Evolutionary conservation across 1,139 yeast species (phyloP).

Genomic region (Nakaseomyces glabratus): DNA sequence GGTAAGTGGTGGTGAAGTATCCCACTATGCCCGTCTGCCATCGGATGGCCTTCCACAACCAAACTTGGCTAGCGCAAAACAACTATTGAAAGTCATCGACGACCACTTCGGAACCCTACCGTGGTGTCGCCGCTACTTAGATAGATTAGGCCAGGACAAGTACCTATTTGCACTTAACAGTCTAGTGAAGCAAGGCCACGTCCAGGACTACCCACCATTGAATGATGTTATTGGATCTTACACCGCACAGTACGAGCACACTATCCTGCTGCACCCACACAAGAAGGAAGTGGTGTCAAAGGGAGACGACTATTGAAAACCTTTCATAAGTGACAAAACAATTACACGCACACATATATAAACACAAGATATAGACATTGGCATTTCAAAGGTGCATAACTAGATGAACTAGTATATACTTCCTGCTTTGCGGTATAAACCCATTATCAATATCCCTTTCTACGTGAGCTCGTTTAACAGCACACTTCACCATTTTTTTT

Average conservation of each 20-base stretch:
- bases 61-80: constrained; percentile 55
- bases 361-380: no score
- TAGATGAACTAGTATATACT: no score
- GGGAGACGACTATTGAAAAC: constrained; percentile 77
- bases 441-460: no score
- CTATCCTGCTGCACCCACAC: constrained; percentile 81
- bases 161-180: constrained; percentile 82
- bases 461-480: no score
- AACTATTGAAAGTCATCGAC: constrained; percentile 59
- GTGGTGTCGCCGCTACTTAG: constrained; percentile 92
- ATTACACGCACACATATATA: no score
- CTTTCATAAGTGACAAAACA: no score
- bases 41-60: constrained; percentile 44
- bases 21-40: constrained; percentile 71
- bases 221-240: constrained; percentile 75
- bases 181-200: constrained; percentile 75
- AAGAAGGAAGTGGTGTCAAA: constrained; percentile 89
- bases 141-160: constrained; percentile 84
- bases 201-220: constrained; percentile 95
- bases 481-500: no score
- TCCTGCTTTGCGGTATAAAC: no score
- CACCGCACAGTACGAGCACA: constrained; percentile 96
- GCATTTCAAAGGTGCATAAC: no score
- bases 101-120: constrained; percentile 88
- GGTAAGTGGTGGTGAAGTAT: constrained; percentile 77